Conservation (phyloP, 768 basidiomycete species). For the Leccinum uliginosum region DNA sequence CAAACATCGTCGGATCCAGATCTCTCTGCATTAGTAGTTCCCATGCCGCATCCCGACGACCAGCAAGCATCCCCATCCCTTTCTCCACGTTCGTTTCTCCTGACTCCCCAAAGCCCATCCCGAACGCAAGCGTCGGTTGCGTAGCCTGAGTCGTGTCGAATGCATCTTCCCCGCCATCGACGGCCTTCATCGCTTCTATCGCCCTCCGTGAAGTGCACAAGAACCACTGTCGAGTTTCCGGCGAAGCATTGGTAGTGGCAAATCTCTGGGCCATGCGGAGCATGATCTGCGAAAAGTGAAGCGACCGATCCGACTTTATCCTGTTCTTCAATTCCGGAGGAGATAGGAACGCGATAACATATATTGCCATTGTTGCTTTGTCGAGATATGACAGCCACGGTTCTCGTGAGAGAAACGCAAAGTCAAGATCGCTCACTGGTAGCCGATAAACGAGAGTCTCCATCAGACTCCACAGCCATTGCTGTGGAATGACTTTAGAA, state of each 20-base stretch:
- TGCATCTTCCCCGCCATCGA: slow-evolving; percentile 72
- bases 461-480: slow-evolving; percentile 59
- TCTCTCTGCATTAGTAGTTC: slow-evolving; percentile 69
- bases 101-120: slow-evolving; percentile 80
- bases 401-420: slow-evolving; percentile 59
- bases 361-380: slow-evolving; percentile 76
- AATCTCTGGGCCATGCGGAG: slow-evolving; percentile 68
- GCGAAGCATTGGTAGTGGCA: slow-evolving; percentile 40
- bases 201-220: slow-evolving; percentile 57
- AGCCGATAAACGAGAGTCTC: slow-evolving; percentile 74
- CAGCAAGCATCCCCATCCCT: slow-evolving; percentile 72
- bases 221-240: slow-evolving; percentile 52
- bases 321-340: slow-evolving; percentile 68
- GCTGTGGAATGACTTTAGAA: slow-evolving; percentile 52
- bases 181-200: slow-evolving; percentile 71
- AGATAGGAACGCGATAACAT: slow-evolving; percentile 81
- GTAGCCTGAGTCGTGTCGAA: slow-evolving; percentile 63
- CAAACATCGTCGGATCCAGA: slow-evolving; percentile 69
- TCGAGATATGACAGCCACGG: slow-evolving; percentile 76
- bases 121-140: slow-evolving; percentile 65
- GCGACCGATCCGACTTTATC: slow-evolving; percentile 58
- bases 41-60: slow-evolving; percentile 67
- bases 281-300: slow-evolving; percentile 70
- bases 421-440: slow-evolving; percentile 76
- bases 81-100: slow-evolving; percentile 62